Evolutionary conservation across 116 monocot species (phyloP).

Genomic region (Dioscorea cayenensis): DNA sequence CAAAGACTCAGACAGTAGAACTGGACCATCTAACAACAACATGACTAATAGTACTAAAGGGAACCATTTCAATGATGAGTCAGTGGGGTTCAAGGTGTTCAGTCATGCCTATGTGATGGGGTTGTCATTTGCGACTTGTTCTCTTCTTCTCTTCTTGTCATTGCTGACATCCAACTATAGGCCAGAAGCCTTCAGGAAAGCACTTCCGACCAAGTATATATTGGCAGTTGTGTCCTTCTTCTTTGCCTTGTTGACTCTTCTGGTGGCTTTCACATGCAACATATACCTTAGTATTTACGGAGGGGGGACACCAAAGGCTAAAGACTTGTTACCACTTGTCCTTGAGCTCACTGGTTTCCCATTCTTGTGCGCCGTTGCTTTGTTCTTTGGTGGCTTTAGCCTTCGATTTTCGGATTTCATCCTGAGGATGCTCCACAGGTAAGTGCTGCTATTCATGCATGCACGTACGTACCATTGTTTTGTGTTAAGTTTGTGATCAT

Average conservation of each 20-base stretch:
- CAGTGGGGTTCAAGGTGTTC: conserved; percentile 28
- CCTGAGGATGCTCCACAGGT: no score
- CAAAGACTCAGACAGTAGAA: neutral
- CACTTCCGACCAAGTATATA: conserved; percentile 28
- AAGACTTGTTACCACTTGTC: conserved; percentile 13
- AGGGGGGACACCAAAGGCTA: neutral
- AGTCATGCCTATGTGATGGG: conserved; percentile 26
- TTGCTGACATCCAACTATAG: conserved; percentile 20
- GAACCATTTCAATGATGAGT: conserved; percentile 5
- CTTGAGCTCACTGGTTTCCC: conserved; percentile 25
- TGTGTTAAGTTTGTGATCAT: no score
- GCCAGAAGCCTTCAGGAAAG: conserved; percentile 19
- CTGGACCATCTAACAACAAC: neutral
- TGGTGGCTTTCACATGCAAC: conserved; percentile 31
- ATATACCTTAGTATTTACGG: conserved; percentile 26
- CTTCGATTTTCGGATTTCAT: no score
- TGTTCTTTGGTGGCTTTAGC: neutral
- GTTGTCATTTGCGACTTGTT: conserved; percentile 22
- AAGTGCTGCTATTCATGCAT: no score
- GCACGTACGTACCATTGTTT: no score
- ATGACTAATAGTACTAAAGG: no score
- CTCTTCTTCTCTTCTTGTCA: conserved; percentile 33
- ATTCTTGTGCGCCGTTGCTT: neutral
- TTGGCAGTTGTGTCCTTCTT: conserved; percentile 21
- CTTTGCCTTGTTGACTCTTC: conserved; percentile 4